A percentile compares a stretch with the other conserved stretches of the same genome.
phyloP scores from a whole-genome alignment of 176 grass and related monocot genomes.

The Chrysopogon serrulatus region DNA sequence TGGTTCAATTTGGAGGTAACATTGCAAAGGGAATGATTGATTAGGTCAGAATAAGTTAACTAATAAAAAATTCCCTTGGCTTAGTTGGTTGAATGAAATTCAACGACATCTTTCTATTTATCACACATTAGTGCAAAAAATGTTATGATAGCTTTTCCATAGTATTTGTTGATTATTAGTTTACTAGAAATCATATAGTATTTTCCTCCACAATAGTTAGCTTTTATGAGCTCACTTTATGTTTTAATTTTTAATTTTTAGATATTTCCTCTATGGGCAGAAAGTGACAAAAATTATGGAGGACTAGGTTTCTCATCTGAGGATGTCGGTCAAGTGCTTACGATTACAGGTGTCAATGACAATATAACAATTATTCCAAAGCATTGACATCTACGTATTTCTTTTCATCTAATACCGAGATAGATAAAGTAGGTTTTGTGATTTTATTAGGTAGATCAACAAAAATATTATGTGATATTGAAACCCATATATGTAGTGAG shows the following conservation, averaged over 20 bases:
- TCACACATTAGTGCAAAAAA: too few relatives aligned
- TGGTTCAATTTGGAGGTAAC: too few relatives aligned
- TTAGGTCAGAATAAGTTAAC: too few relatives aligned
- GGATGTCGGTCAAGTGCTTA: neutral
- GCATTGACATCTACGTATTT: neutral
- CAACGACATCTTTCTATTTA: too few relatives aligned
- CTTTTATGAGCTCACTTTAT: neutral
- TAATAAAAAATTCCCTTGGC: too few relatives aligned
- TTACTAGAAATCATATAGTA: too few relatives aligned
- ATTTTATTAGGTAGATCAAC: neutral
- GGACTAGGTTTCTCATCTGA: neutral
- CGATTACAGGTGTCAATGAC: neutral
- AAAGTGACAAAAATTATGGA: neutral
- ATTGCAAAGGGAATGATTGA: too few relatives aligned
- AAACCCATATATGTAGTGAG: neutral
- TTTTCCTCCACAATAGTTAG: accelerated
- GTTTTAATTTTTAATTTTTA: neutral
- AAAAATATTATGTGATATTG: neutral
- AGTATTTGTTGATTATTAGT: too few relatives aligned
- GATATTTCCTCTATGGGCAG: neutral
- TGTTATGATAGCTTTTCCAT: too few relatives aligned
- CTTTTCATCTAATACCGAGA: neutral
- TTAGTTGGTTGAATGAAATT: too few relatives aligned
- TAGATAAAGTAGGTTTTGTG: neutral
- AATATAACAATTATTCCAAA: neutral